phyloP scores from a whole-genome alignment of 2,329 filamentous ascomycete species.

The Botrytis galanthina region DNA sequence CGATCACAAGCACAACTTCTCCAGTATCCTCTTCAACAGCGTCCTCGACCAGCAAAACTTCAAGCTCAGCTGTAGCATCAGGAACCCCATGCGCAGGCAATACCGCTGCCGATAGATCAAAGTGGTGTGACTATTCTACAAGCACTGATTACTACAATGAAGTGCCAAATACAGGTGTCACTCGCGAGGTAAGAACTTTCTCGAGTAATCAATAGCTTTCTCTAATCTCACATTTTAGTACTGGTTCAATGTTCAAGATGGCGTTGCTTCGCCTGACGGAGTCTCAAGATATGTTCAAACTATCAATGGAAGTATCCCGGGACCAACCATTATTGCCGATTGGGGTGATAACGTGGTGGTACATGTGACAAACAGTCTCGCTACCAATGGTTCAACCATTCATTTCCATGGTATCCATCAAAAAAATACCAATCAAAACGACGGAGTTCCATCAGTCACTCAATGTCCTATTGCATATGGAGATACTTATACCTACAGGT shows the following conservation, averaged over 20 bases:
- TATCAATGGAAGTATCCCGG: conserved; percentile 38
- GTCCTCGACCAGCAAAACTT: conserved; percentile 1
- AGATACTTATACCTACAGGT: conserved; percentile 26
- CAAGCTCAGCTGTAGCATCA: neutral
- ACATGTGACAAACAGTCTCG: conserved; percentile 36
- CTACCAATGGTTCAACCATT: conserved; percentile 40
- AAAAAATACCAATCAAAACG: conserved; percentile 42
- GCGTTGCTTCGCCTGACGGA: conserved; percentile 34
- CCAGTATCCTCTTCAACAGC: neutral
- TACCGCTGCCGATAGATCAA: conserved; percentile 23
- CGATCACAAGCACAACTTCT: neutral
- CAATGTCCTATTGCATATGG: conserved; percentile 61
- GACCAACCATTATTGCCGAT: conserved; percentile 37
- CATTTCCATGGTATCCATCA: conserved; percentile 51
- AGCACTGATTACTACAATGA: conserved; percentile 42
- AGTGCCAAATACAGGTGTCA: conserved; percentile 45
- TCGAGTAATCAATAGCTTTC: conserved; percentile 25
- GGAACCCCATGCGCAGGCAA: conserved; percentile 17
- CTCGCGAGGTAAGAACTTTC: conserved; percentile 39
- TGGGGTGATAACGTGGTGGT: conserved; percentile 43
- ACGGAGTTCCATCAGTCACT: conserved; percentile 47
- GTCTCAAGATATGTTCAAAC: conserved; percentile 30
- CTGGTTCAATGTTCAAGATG: conserved; percentile 23
- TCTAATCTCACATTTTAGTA: conserved; percentile 21
- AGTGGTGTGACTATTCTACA: conserved; percentile 49